Evolutionary conservation across 352 stramenopile species (phyloP).

Genomic region (Globisporangium polare): DNA sequence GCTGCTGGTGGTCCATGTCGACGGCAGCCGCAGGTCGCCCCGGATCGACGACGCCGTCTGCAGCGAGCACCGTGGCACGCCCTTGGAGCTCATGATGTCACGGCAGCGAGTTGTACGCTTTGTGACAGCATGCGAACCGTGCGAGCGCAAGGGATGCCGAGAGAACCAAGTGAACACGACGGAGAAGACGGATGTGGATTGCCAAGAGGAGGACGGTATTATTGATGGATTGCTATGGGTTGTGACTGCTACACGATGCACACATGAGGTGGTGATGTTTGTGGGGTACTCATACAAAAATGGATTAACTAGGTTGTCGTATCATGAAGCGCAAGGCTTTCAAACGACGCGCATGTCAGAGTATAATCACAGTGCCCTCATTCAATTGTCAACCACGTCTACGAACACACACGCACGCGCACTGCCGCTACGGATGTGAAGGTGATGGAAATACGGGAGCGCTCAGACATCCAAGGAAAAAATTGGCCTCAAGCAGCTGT

Average conservation of each 20-base stretch:
- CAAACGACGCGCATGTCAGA: constrained; percentile 81
- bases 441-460: constrained; percentile 36
- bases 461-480: constrained; percentile 51
- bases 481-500: constrained; percentile 49
- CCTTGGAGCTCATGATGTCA: constrained; percentile 3
- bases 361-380: constrained; percentile 59
- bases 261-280: not conserved
- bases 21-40: constrained; percentile 15
- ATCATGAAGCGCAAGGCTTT: constrained; percentile 63
- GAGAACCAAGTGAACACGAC: not conserved
- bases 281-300: constrained; percentile 62
- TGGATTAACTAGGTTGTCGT: constrained; percentile 83
- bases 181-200: not conserved
- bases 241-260: not conserved
- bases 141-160: not conserved
- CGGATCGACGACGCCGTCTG: constrained; percentile 23
- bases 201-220: constrained; percentile 4
- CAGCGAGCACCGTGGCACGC: constrained; percentile 13
- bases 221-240: not conserved
- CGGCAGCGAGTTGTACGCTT: not conserved
- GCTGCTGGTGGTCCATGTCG: constrained; percentile 7
- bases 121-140: not conserved
- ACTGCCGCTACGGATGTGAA: constrained; percentile 3
- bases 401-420: constrained; percentile 5
- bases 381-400: not conserved